phyloP scores from a whole-genome alignment of 2,329 filamentous ascomycete species.

The Cladosporium sp. region DNA sequence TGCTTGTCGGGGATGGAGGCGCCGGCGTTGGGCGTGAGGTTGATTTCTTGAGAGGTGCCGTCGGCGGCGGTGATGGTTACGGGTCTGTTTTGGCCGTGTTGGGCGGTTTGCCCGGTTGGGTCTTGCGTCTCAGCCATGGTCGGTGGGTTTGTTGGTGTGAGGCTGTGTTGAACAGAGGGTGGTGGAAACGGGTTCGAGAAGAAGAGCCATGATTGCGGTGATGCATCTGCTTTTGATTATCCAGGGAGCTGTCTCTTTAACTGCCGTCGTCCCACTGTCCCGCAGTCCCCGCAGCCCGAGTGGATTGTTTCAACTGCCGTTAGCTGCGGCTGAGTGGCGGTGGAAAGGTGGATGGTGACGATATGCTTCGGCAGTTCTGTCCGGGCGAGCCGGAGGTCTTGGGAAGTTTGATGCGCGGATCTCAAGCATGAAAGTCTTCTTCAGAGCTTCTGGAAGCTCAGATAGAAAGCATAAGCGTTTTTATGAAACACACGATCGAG shows the following conservation, averaged over 20 bases:
- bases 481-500: too few species aligned
- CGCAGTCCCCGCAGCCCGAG: not conserved
- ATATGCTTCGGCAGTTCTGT: conserved; percentile 1
- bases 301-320: not conserved
- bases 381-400: too few species aligned
- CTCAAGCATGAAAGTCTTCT: too few species aligned
- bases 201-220: not conserved
- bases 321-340: not conserved
- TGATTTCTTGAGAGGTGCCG: conserved; percentile 16
- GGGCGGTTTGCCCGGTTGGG: conserved; percentile 20
- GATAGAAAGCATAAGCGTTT: too few species aligned
- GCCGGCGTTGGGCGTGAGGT: conserved; percentile 36
- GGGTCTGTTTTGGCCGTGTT: conserved; percentile 23
- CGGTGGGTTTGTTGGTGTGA: not conserved
- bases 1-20: conserved; percentile 36
- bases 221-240: not conserved
- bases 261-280: not conserved
- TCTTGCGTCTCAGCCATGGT: conserved; percentile 20
- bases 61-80: conserved; percentile 24
- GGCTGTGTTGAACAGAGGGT: conserved; percentile 8
- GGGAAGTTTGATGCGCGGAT: too few species aligned
- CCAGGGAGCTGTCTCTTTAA: not conserved
- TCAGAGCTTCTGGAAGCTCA: too few species aligned
- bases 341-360: not conserved
- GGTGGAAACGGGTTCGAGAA: not conserved